Base-by-base conservation (phyloP, 495 filamentous ascomycete genomes). In the Xylaria longipes region DNA sequence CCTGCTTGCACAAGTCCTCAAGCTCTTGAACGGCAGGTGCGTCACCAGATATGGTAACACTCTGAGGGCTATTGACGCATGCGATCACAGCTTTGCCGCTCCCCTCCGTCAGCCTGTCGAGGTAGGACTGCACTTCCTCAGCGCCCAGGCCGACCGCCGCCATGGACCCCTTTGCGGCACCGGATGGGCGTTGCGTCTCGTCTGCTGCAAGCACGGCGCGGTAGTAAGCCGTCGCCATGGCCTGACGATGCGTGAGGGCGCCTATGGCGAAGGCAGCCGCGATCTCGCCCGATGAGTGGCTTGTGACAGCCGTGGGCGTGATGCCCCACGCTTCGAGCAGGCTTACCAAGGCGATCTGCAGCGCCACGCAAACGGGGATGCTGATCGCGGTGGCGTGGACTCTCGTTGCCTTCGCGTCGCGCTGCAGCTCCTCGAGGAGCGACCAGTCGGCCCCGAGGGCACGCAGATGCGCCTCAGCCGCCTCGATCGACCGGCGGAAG, bases 281-380 rank as follows among this genome's bases (percentile, higher is more conserved):
- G 20, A 84, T 80, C 48, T 85, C 82, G 1, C 83, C 82, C 5
- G 74, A 77, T 0, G 80, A 81, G 43, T 85, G 82, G 3, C 82
- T 81, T 6, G 76, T 74, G 0, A 78, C 78, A 11, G 76, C 75
- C 9, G 66, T 63, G 0, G 86, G 84, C 1, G 60, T 48, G 8
- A 90, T 77, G 39, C 79, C 80, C 81, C 82, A 86, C 5, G 74
- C 77, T n/a, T 3, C 62, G 54, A 90, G 75, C 0, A 90, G 72
- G 7, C 82, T 79, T 0, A 89, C 80, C 6, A 90, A 43, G 1
- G 81, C 82, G 4, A 86, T 72, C 62, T 87, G 84, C 8, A 86
- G 37, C 20, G 80, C 80, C 0, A 82, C 84, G 29, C 76, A 85
- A 33, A 80, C 37, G 14, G 84, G 73, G 57, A 85, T 83, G 0